Percentiles rank a stretch among this genome's conserved stretches.
phyloP scores from a whole-genome alignment of 1,284 basidiomycete genomes.

The Pseudozyma pruni region DNA sequence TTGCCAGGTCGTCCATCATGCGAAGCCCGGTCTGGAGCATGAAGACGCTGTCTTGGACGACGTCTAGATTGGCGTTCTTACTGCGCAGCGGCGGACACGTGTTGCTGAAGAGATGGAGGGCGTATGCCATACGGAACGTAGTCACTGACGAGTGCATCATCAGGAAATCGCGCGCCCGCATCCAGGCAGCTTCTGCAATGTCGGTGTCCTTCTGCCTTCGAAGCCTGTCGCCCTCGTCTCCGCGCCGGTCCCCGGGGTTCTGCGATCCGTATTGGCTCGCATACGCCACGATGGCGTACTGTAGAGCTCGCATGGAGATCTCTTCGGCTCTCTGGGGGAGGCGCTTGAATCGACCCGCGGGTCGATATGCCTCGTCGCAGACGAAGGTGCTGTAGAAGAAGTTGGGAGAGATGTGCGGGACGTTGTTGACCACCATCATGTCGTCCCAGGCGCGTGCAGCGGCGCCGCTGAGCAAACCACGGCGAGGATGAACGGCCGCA shows the following conservation, averaged over 20 bases:
- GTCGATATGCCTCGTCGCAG: constrained; percentile 38
- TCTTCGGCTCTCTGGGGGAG: constrained; percentile 34
- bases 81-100: constrained; percentile 40
- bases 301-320: constrained; percentile 38
- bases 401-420: constrained; percentile 37
- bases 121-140: constrained; percentile 47
- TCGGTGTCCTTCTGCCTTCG: constrained; percentile 35
- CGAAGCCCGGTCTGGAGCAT: constrained; percentile 34
- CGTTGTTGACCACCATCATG: constrained; percentile 32
- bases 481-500: constrained; percentile 28
- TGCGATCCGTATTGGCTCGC: constrained; percentile 48
- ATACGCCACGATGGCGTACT: constrained; percentile 44
- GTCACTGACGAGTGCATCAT: constrained; percentile 37
- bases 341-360: constrained; percentile 27
- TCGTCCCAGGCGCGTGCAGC: constrained; percentile 32
- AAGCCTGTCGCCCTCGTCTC: constrained; percentile 11
- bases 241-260: constrained; percentile 27
- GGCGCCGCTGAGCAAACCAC: constrained; percentile 20
- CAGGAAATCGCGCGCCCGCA: constrained; percentile 36
- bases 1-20: constrained; percentile 47
- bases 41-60: constrained; percentile 27
- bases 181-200: constrained; percentile 44
- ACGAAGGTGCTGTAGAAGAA: constrained; percentile 45
- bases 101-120: constrained; percentile 40
- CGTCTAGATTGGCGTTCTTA: constrained; percentile 11